Conservation (phyloP, 768 basidiomycete species). For the Boletus vinaceobasis region DNA sequence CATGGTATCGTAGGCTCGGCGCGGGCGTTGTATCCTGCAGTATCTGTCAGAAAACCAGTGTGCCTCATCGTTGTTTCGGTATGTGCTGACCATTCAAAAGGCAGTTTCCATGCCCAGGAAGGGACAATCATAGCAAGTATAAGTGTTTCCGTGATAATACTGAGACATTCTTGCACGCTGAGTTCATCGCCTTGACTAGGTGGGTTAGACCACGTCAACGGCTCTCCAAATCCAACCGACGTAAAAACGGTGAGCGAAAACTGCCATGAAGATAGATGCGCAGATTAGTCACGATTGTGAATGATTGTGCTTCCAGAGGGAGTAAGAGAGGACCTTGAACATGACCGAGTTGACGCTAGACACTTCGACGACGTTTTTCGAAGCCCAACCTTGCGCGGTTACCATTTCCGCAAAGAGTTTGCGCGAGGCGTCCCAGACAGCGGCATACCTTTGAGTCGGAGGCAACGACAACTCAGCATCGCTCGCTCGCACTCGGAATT, state of each 20-base stretch:
- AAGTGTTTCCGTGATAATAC: conserved; percentile 1
- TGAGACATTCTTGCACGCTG: conserved; percentile 9
- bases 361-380: conserved; percentile 7
- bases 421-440: conserved; percentile 13
- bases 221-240: conserved; percentile 18
- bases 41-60: neutral
- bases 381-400: conserved; percentile 8
- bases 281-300: neutral
- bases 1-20: conserved; percentile 18
- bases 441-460: conserved; percentile 3
- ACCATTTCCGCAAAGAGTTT: conserved; percentile 15
- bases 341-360: conserved; percentile 6
- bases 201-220: conserved; percentile 11
- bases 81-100: conserved; percentile 11
- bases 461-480: neutral
- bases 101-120: conserved; percentile 20
- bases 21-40: conserved; percentile 15
- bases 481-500: neutral
- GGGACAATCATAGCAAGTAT: conserved; percentile 5
- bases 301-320: too few relatives aligned
- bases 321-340: conserved; percentile 1
- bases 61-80: neutral
- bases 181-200: conserved; percentile 5
- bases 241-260: conserved; percentile 18
- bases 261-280: neutral